A percentile compares a stretch with the other conserved stretches of the same genome.
Evolutionary conservation across 1,139 yeast genomes (phyloP).

Genomic region (Debaryomyces sp.): DNA sequence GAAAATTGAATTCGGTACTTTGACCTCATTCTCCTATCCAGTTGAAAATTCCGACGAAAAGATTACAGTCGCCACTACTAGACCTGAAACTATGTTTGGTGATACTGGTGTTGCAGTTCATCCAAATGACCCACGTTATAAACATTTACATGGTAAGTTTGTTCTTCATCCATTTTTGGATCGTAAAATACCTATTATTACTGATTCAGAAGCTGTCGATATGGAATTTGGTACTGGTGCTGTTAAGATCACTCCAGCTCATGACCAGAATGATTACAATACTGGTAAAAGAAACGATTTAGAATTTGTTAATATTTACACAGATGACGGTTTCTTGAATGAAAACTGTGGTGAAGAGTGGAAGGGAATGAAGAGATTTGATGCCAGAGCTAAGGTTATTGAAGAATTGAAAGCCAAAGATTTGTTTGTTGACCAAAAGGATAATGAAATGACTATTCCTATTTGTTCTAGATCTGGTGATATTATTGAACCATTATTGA

Average conservation of each 20-base stretch:
- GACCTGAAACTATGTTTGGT: constrained; percentile 98
- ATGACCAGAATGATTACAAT: constrained; percentile 93
- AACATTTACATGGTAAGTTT: constrained; percentile 90
- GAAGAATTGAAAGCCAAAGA: constrained; percentile 77
- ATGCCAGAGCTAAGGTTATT: constrained; percentile 86
- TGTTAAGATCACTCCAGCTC: constrained; percentile 97
- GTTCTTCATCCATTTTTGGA: constrained; percentile 89
- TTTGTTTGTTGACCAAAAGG: constrained; percentile 79
- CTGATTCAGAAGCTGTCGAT: constrained; percentile 93
- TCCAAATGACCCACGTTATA: constrained; percentile 91
- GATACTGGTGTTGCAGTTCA: constrained; percentile 98
- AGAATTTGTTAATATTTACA: constrained; percentile 85
- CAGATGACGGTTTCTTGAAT: constrained; percentile 86
- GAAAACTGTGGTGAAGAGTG: constrained; percentile 90
- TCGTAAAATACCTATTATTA: constrained; percentile 81
- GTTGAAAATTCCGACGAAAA: constrained; percentile 89
- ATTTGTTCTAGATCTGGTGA: constrained; percentile 95
- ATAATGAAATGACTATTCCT: constrained; percentile 95
- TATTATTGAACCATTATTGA: constrained; percentile 90
- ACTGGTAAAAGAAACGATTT: constrained; percentile 94
- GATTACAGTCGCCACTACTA: constrained; percentile 92
- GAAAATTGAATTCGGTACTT: constrained; percentile 92
- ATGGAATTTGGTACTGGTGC: constrained; percentile 99
- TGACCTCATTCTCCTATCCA: constrained; percentile 90
- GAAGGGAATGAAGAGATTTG: constrained; percentile 90